Evolutionary conservation across 495 filamentous ascomycete genomes (phyloP).

Genomic region (Aspergillus conjunctus): DNA sequence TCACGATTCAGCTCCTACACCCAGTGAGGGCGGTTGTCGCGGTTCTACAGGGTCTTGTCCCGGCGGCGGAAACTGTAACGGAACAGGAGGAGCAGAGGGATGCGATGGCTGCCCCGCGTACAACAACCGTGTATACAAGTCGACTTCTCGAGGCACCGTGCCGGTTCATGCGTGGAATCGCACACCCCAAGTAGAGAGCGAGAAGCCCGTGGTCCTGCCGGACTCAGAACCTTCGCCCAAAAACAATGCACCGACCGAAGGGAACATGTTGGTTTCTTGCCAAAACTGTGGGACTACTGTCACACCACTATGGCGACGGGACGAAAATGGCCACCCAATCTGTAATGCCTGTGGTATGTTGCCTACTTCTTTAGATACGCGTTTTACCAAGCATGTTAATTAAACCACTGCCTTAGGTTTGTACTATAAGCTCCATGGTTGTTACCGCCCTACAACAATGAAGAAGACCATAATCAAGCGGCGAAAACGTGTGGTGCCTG

Average conservation of each 20-base stretch:
- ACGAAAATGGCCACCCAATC: constrained; percentile 94
- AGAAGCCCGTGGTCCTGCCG: constrained; percentile 29
- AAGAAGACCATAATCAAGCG: constrained; percentile 97
- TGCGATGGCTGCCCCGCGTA: constrained; percentile 96
- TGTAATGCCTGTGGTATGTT: constrained; percentile 95
- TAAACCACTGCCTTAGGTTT: constrained; percentile 60
- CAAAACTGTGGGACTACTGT: constrained; percentile 98
- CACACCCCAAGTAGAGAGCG: constrained; percentile 25
- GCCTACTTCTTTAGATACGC: constrained; percentile 1
- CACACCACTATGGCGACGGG: constrained; percentile 92
- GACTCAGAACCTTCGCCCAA: constrained; percentile 27
- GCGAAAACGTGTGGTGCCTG: constrained; percentile 92
- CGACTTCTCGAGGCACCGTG: constrained; percentile 47
- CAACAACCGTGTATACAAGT: constrained; percentile 94
- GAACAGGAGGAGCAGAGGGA: constrained; percentile 92
- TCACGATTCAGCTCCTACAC: constrained; percentile 27
- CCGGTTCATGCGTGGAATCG: constrained; percentile 39
- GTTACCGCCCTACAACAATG: constrained; percentile 91
- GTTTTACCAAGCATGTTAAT: neutral
- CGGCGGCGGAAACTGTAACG: constrained; percentile 93
- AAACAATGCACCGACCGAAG: constrained; percentile 42
- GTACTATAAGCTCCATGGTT: constrained; percentile 96
- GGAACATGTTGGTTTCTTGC: constrained; percentile 84
- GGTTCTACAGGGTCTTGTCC: constrained; percentile 83
- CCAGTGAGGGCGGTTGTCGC: constrained; percentile 37